A percentile compares a stretch with the other conserved stretches of the same genome.
phyloP scores from a whole-genome alignment of 371 early-diverging fungal genomes.

The Actinomortierella wolfii region DNA sequence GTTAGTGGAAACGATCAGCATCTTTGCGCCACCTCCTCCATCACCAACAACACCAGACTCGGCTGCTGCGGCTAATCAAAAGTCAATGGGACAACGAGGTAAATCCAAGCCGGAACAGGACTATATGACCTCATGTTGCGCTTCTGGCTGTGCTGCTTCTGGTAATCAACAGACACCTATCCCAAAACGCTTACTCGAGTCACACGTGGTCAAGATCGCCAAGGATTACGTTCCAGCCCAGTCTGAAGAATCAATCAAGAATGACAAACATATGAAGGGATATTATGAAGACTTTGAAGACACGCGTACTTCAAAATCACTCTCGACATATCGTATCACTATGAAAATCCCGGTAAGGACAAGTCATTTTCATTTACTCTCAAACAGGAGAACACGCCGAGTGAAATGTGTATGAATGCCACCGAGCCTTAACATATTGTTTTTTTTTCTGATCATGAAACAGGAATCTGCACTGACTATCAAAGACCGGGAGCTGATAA shows the following conservation, averaged over 20 bases:
- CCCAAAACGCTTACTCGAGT: constrained; percentile 12
- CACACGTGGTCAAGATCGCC: constrained; percentile 38
- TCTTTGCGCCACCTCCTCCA: constrained; percentile 23
- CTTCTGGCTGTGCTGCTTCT: too few relatives aligned
- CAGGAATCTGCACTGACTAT: constrained; percentile 38
- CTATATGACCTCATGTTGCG: too few relatives aligned
- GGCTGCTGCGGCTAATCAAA: too few relatives aligned
- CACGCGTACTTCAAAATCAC: constrained; percentile 26
- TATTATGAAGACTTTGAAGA: constrained; percentile 44
- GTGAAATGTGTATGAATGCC: too few relatives aligned
- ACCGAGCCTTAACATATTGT: too few relatives aligned
- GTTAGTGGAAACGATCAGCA: constrained; percentile 32
- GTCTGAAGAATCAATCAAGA: constrained; percentile 35
- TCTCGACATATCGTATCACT: constrained; percentile 34
- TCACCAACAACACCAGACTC: too few relatives aligned
- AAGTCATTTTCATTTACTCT: not conserved
- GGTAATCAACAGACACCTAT: too few relatives aligned
- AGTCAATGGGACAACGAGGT: too few relatives aligned
- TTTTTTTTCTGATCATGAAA: not conserved
- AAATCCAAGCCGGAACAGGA: too few relatives aligned
- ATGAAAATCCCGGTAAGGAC: constrained; percentile 41
- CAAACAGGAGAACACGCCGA: not conserved
- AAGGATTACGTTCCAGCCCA: constrained; percentile 39
- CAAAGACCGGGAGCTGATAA: constrained; percentile 23
- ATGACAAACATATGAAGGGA: constrained; percentile 40